Percentiles rank a stretch among this genome's conserved stretches.
Evolutionary conservation across 73 alveolate species (phyloP).

Genomic region (Paramecium octaurelia): DNA sequence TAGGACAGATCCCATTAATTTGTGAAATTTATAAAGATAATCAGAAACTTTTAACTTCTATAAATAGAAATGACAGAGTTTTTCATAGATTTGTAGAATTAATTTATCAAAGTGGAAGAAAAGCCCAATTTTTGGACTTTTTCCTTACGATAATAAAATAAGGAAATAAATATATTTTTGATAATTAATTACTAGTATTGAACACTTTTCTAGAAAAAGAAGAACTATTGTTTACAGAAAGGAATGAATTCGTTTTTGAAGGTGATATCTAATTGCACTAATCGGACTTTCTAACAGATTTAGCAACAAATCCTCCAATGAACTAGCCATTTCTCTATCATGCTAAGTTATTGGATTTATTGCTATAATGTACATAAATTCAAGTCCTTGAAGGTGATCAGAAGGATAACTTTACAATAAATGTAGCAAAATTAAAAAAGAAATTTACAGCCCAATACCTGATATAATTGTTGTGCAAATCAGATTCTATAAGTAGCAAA

Average conservation of each 20-base stretch:
- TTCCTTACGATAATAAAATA: slow-evolving; percentile 30
- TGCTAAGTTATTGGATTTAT: slow-evolving; percentile 55
- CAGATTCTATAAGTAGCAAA: background rate
- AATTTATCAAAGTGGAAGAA: slow-evolving; percentile 60
- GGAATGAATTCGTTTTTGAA: slow-evolving; percentile 23
- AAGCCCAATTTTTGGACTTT: slow-evolving; percentile 37
- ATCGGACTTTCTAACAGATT: background rate
- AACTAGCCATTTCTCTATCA: slow-evolving; percentile 66
- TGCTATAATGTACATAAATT: slow-evolving; percentile 48
- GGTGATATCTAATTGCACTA: background rate
- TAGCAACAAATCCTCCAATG: background rate
- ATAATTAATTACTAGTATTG: slow-evolving; percentile 57
- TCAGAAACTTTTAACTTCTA: background rate
- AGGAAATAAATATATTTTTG: slow-evolving; percentile 49
- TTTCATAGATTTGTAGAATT: slow-evolving; percentile 39
- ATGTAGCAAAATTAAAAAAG: slow-evolving; percentile 51
- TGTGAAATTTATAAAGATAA: slow-evolving; percentile 70
- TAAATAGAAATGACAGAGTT: slow-evolving; percentile 19
- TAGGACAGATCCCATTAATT: slow-evolving; percentile 62
- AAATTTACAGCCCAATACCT: background rate
- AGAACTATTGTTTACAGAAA: slow-evolving; percentile 30
- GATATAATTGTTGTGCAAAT: background rate
- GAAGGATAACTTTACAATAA: slow-evolving; percentile 48
- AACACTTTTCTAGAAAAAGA: slow-evolving; percentile 38
- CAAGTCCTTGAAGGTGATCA: slow-evolving; percentile 1